Evolutionary conservation across 495 filamentous ascomycete genomes (phyloP), one percentile per base, ranked within the genome.

Genomic region (Tricharina praecox): DNA sequence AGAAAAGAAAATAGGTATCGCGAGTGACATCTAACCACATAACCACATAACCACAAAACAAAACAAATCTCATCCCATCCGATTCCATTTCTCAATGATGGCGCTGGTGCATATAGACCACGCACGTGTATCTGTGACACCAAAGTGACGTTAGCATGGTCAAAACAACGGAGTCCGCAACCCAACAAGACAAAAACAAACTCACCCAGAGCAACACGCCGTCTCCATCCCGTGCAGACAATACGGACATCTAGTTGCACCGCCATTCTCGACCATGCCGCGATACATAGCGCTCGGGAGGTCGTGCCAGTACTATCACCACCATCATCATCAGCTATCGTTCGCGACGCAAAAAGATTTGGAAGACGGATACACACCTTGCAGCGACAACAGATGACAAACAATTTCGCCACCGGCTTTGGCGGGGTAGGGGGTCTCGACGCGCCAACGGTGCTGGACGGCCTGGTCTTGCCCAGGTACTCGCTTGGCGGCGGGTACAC

Each of bases 351-450:
- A 4, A 24, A 13, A 43, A 43, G 4, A 43, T 39, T 21, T 39
- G 8, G n/a, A 19, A 43, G 39, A 16, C 8, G 5, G 18, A 5
- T 4, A 43, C 39, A 23, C 18, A 43, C 39, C 39, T 77, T 77
- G 69, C 82, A 88, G 45, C 68, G 72, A 60, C 82, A 88, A 60
- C 82, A 88, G 47, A 86, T 77, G 4, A 86, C 80, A 49, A 88
- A 76, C 49, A 85, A 67, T 62, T 86, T 88, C 26, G 75, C 77
- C 35, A 85, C 61, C 0, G 76, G 69, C 35, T 72, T 70, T 38
- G 55, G 48, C 4, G 56, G 56, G 15, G 56, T 54, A 11, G 56
- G 30, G 8, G 56, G 55, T 13, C 45, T 50, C 7, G 30, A 43
- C 25, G 23, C 19, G 10, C 37, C 34, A 15, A n/a, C n/a, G n/a